Evolutionary conservation across 2,329 filamentous ascomycete genomes (phyloP).

Genomic region (Verticillium nonalfalfae): DNA sequence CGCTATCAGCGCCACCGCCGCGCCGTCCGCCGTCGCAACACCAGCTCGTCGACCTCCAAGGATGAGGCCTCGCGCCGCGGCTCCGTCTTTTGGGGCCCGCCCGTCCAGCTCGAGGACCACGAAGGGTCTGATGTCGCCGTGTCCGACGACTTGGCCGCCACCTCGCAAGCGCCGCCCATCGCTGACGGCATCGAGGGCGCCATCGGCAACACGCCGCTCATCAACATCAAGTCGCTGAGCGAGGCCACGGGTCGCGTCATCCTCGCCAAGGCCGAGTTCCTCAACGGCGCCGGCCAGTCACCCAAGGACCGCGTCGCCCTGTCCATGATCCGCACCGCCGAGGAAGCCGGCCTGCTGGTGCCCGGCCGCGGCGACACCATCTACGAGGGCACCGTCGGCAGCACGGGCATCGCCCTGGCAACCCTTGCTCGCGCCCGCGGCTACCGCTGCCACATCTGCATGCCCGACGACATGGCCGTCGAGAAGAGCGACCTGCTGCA

Average conservation of each 20-base stretch:
- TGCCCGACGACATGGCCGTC: constrained; percentile 83
- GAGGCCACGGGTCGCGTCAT: constrained; percentile 84
- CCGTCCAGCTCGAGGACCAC: constrained; percentile 50
- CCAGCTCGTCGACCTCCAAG: constrained; percentile 4
- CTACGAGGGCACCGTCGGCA: constrained; percentile 95
- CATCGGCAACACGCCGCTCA: constrained; percentile 88
- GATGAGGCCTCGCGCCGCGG: constrained; percentile 24
- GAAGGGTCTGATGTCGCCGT: constrained; percentile 23
- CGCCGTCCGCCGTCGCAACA: constrained; percentile 8
- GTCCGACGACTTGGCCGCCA: constrained; percentile 6
- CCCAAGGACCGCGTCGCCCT: constrained; percentile 94
- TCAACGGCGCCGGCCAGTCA: constrained; percentile 90
- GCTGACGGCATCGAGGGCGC: constrained; percentile 80
- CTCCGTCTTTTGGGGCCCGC: constrained; percentile 38
- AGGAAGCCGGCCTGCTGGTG: constrained; percentile 66
- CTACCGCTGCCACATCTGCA: constrained; percentile 92
- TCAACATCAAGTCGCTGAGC: constrained; percentile 79
- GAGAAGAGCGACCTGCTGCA: constrained; percentile 88
- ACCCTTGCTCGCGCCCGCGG: constrained; percentile 82
- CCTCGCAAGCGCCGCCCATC: constrained; percentile 30
- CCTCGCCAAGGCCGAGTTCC: constrained; percentile 89
- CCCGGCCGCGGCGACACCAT: constrained; percentile 86
- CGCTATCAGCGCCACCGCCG: constrained; percentile 47
- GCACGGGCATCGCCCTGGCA: constrained; percentile 91
- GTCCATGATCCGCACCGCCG: constrained; percentile 78